A percentile compares a stretch with the other conserved stretches of the same genome.
These are phyloP conservation scores for Citrus glauca DNA, from an alignment of 345 rosid genomes.

Conservation along the genomic window DNA sequence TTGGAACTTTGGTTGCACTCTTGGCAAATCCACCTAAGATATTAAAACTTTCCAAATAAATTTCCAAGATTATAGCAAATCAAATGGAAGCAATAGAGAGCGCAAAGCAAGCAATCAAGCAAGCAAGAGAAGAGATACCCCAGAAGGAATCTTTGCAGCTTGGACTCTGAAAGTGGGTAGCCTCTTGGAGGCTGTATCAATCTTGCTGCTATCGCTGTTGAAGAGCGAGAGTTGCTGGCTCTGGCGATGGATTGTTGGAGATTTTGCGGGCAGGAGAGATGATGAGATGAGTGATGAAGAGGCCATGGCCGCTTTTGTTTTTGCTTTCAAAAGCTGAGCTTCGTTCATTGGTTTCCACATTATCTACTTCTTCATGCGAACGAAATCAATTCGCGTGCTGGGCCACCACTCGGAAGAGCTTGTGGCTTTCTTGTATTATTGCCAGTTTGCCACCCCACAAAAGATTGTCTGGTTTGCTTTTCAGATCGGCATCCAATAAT, in stretches of 20 bases:
- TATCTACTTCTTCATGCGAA: slow-evolving; percentile 14
- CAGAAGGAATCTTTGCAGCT: slow-evolving; percentile 66
- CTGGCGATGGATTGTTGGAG: slow-evolving; percentile 14
- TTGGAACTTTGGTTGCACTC: slow-evolving; percentile 60
- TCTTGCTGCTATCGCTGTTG: background rate
- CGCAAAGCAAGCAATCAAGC: background rate
- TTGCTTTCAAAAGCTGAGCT: background rate
- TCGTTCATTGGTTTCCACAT: background rate
- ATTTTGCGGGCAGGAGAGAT: slow-evolving; percentile 19
- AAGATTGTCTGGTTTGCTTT: background rate
- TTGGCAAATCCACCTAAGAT: slow-evolving; percentile 59
- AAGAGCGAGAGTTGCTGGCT: slow-evolving; percentile 12
- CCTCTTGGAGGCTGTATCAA: slow-evolving; percentile 20
- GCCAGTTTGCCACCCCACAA: background rate
- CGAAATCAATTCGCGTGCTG: background rate
- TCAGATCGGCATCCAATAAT: background rate
- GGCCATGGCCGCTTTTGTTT: slow-evolving; percentile 13
- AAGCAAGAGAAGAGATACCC: slow-evolving; percentile 31
- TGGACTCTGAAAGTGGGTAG: slow-evolving; percentile 30
- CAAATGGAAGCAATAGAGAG: background rate
- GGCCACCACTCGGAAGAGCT: background rate
- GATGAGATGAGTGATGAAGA: slow-evolving; percentile 25
- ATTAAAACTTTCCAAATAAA: background rate
- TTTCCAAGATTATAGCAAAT: background rate
- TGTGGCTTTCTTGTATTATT: background rate